These are phyloP conservation scores for Colletotrichum graminicola DNA, from an alignment of 2,329 filamentous ascomycete species.

Conservation along the genomic window DNA sequence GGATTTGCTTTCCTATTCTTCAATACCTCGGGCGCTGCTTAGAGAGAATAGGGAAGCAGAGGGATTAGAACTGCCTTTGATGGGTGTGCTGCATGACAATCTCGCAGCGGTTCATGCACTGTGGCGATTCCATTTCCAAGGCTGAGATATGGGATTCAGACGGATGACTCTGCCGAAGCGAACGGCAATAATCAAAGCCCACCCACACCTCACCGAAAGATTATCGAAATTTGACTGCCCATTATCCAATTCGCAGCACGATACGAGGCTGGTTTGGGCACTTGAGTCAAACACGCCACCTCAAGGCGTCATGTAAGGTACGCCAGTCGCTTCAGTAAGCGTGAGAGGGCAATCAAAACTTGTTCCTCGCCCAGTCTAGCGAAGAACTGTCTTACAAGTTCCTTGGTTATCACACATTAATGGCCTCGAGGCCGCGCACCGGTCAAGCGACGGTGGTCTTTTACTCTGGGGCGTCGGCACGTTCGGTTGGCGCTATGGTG, in stretches of 20 bases:
- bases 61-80: not conserved
- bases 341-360: conserved; percentile 32
- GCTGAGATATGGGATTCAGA: conserved; percentile 5
- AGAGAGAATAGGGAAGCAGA: not conserved
- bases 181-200: not conserved
- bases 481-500: conserved; percentile 35
- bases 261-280: conserved; percentile 23
- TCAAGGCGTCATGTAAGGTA: conserved; percentile 46
- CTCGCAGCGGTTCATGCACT: conserved; percentile 39
- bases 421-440: conserved; percentile 14
- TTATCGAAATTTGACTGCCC: not conserved
- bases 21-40: too few relatives aligned
- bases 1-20: not conserved
- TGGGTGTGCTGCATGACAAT: conserved; percentile 12
- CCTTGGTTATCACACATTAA: conserved; percentile 19
- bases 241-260: conserved; percentile 11
- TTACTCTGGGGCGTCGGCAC: conserved; percentile 16
- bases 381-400: conserved; percentile 28
- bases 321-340: conserved; percentile 29
- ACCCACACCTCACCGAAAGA: conserved; percentile 10
- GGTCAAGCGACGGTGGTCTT: conserved; percentile 17
- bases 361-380: conserved; percentile 27
- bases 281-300: conserved; percentile 41
- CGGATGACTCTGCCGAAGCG: conserved; percentile 7
- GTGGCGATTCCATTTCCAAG: conserved; percentile 23